Conservation (phyloP, 2,329 filamentous ascomycete genomes). For the Alternaria solani region DNA sequence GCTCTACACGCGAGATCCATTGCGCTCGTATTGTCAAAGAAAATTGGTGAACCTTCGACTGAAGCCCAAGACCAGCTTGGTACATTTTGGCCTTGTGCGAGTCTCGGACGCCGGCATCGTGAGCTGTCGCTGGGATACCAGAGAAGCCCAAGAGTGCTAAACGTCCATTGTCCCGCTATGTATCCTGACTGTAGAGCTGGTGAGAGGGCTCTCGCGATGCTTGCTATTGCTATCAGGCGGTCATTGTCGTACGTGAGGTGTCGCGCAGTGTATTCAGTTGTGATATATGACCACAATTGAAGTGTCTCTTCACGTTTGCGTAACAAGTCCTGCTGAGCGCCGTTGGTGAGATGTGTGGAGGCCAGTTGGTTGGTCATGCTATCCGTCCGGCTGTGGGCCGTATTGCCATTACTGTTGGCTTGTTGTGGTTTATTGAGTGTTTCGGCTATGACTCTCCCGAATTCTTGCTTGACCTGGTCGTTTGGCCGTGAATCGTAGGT, state of each 20-base stretch:
- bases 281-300: constrained; percentile 47
- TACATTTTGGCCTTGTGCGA: constrained; percentile 27
- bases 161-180: constrained; percentile 49
- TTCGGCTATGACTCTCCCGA: constrained; percentile 35
- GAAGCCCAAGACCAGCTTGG: constrained; percentile 51
- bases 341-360: constrained; percentile 35
- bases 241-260: constrained; percentile 46
- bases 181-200: constrained; percentile 41
- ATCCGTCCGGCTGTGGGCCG: constrained; percentile 29
- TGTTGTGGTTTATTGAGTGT: constrained; percentile 17
- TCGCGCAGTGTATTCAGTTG: constrained; percentile 48
- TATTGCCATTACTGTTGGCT: constrained; percentile 19
- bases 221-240: constrained; percentile 42
- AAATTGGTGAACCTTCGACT: constrained; percentile 46
- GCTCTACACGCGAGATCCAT: constrained; percentile 48
- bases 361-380: constrained; percentile 43
- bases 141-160: constrained; percentile 44
- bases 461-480: constrained; percentile 47
- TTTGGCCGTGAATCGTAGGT: constrained; percentile 44
- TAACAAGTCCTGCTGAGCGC: constrained; percentile 20
- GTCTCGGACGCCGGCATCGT: constrained; percentile 35
- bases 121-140: constrained; percentile 47
- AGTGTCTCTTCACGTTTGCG: constrained; percentile 39
- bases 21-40: constrained; percentile 47
- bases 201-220: constrained; percentile 41